Evolutionary conservation across 139 green algal genomes (phyloP), one percentile per base, ranked within the genome.

Genomic region (Tetraselmis chui): DNA sequence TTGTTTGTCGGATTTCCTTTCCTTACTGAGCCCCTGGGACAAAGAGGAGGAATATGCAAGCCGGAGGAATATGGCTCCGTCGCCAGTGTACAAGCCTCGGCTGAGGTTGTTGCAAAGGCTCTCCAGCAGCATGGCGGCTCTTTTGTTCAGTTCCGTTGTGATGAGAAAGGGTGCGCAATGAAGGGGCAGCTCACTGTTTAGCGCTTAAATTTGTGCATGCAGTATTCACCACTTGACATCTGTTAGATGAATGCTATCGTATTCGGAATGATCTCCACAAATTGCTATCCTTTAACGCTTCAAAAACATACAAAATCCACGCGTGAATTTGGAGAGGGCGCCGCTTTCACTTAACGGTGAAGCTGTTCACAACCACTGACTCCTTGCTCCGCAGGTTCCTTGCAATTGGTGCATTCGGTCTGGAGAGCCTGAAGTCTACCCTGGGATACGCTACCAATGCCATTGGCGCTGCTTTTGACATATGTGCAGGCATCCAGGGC

Each of bases 1-100:
- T 86, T 97, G 2, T 97, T 97, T 85, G 81, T 97, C n/a, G 94
- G 94, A n/a, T 96, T 97, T 78, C 94, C 93, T 1, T 90, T 78
- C 23, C 86, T 97, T 28, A 82, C 84, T 76, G 76, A 84, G 31
- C 84, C 77, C 2, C 29, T 79, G 22, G 80, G 87, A 5, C 45
- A 74, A 0, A 81, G 84, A 29, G 26, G 74, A 75, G 59, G 23
- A 88, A n/a, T n/a, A n/a, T n/a, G n/a, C 78, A 59, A 77, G 24
- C 67, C 30, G n/a, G 58, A 32, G 23, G 2, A 24, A 0, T 11
- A 59, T 2, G 84, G 75, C 1, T n/a, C 76, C 0, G 45, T 67
- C 11, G 18, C 45, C 45, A 84, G 80, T 2, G 90, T 96, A 76
- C 93, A 97, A 81, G 83, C 79, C 5, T 84, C 84, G 1, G 77